Conservation (phyloP, 805 yeast genomes). For the Sungouiozyma ichnusensis region DNA sequence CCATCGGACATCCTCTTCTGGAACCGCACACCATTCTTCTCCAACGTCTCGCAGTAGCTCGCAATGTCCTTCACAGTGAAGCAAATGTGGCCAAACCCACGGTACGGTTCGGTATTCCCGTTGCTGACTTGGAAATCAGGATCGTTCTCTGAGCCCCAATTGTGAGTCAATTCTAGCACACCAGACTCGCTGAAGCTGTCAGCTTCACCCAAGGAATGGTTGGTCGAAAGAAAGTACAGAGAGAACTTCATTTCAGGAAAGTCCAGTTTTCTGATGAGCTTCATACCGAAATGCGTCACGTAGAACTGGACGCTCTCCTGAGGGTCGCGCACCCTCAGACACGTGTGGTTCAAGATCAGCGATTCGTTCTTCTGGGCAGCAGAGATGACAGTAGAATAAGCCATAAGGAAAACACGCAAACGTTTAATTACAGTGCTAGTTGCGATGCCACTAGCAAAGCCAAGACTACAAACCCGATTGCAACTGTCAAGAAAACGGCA, state of each 20-base stretch:
- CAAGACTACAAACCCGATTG: too few species aligned
- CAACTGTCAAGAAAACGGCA: too few species aligned
- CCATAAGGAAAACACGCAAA: too few species aligned
- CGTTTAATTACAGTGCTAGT: too few species aligned
- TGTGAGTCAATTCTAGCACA: slow-evolving; percentile 73
- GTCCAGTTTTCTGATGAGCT: slow-evolving; percentile 41
- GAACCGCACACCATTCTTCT: slow-evolving; percentile 56
- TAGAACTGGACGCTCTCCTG: slow-evolving; percentile 63
- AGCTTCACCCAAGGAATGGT: slow-evolving; percentile 28
- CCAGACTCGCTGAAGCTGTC: slow-evolving; percentile 41
- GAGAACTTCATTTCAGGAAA: slow-evolving; percentile 49
- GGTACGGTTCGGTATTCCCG: slow-evolving; percentile 75
- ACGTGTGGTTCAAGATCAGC: slow-evolving; percentile 49
- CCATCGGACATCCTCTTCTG: slow-evolving; percentile 83
- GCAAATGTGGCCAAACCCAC: slow-evolving; percentile 94
- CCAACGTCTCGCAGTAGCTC: slow-evolving; percentile 47
- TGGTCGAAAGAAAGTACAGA: slow-evolving; percentile 53
- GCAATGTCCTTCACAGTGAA: slow-evolving; percentile 73
- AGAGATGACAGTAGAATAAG: slow-evolving; percentile 7
- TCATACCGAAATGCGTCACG: slow-evolving; percentile 63
- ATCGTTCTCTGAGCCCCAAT: slow-evolving; percentile 60
- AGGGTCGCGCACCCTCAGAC: slow-evolving; percentile 78
- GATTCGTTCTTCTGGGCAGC: slow-evolving; percentile 20
- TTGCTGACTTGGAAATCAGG: slow-evolving; percentile 49
- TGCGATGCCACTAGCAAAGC: too few species aligned